Evolutionary conservation across 2,329 filamentous ascomycete species (phyloP), one percentile per base, ranked within the genome.

Genomic region (Corynespora cassiicola): DNA sequence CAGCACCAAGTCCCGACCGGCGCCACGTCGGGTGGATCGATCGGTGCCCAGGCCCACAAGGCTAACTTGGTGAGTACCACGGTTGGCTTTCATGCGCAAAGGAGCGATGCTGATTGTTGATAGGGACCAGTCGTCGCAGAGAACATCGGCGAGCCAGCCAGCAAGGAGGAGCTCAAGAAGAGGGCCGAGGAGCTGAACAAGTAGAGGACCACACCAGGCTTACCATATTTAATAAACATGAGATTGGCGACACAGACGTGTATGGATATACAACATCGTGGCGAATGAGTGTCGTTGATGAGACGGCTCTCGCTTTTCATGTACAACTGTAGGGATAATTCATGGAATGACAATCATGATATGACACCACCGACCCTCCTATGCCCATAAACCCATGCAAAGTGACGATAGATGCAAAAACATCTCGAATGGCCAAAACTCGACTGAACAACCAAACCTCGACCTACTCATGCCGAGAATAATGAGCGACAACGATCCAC

Each of bases 101-200:
- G n/a, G 22, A 5, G 35, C 25, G 31, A 20, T n/a, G 19, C 36
- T 44, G 26, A 39, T 26, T 7, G 24, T 20, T 20, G 10, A 7
- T 32, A 71, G 68, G 75, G 74, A 12, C 73, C 73, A 3, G 74
- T 70, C 22, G 65, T 73, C n/a, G 61, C 69, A 7, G 61, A 75
- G 39, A 66, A 74, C 43, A 53, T 77, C 22, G 68, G 67, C 15
- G 58, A 74, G 57, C 65, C 71, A 5, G 72, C 64, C 31, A 73
- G 66, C 56, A 76, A 75, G 59, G 75, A 76, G 50, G 73, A 75
- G 52, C 58, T 76, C 26, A 74, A 70, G 71, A 74, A 72, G 65
- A 63, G 74, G 47, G 65, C 70, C n/a, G 72, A 72, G 47, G 74
- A 76, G 63, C 43, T 77, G 52, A 77, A 77, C 62, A 74, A 76